Evolutionary conservation across 2,329 filamentous ascomycete genomes (phyloP), one percentile per base, ranked within the genome.

Genomic region (Hymenoscyphus linearis): DNA sequence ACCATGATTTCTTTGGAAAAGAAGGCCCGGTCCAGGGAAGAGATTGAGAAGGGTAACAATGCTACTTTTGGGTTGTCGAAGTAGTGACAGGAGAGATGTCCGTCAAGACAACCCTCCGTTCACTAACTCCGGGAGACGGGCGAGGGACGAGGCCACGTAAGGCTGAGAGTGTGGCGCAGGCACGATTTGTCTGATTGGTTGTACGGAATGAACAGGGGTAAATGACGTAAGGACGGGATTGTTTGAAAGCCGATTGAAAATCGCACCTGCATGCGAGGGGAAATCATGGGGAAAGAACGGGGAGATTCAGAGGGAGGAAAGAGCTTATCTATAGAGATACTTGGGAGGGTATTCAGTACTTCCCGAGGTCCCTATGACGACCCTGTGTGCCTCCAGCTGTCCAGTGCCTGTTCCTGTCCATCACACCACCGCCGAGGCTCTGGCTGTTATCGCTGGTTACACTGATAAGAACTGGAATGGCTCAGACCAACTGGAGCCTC

Each of bases 1-100:
- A 80, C 76, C 72, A 78, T 77, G 66, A 75, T 76, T 63, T 62
- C 64, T 59, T 68, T 65, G 55, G 67, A 70, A 64, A 74, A 68
- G 63, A 75, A 71, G 62, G 70, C 71, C 68, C 71, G 71, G 72
- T 74, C 69, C 61, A 74, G 67, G 62, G 72, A 74, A 62, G 68
- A 69, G 58, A 74, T 58, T 22, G 67, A 71, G 55, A 74, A 74
- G 14, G 73, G 72, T 52, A 73, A 63, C 67, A 73, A 70, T 66
- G 65, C 61, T 63, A 58, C 54, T 47, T 57, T 63, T 54, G 35
- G 40, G 66, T 67, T 66, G 73, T 73, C 50, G 65, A 75, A 7
- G 70, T 76, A 9, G 69, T 74, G 74, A 56, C 75, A 74, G 18
- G 76, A 74, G 55, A 66, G 18, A 47, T 3, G n/a, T 47, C 69